Conservation (phyloP, 2,329 filamentous ascomycete species). For the Ceratocystiopsis minuta region DNA sequence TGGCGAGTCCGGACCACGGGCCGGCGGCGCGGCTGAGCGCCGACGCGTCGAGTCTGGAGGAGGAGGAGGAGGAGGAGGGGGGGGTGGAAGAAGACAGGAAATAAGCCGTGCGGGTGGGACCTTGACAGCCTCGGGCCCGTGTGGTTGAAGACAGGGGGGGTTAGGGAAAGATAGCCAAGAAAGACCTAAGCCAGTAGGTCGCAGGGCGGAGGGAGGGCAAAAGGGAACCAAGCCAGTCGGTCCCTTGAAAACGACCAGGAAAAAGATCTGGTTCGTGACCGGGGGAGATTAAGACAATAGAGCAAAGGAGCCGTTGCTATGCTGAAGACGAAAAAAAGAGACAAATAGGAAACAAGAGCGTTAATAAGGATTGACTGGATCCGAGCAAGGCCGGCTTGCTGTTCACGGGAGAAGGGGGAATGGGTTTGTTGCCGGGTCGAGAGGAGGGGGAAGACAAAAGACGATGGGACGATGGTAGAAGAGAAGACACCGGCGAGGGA, state of each 20-base stretch:
- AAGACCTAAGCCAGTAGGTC: background rate
- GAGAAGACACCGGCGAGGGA: background rate
- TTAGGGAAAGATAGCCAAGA: conserved; percentile 1
- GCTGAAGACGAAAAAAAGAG: background rate
- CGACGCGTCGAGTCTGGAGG: conserved; percentile 5
- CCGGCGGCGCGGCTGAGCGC: conserved; percentile 11
- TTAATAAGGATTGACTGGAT: conserved; percentile 30
- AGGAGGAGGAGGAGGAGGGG: conserved; percentile 12
- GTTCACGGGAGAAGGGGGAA: conserved; percentile 19
- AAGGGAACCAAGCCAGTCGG: conserved; percentile 15
- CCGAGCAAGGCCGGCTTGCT: conserved; percentile 44
- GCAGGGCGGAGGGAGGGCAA: conserved; percentile 6
- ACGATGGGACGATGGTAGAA: background rate
- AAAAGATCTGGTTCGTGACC: conserved; percentile 4
- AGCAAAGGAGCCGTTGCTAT: background rate
- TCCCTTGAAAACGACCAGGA: background rate
- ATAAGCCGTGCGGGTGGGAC: conserved; percentile 5
- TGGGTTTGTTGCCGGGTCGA: conserved; percentile 1
- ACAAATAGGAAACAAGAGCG: background rate
- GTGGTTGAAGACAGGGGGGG: too few species aligned
- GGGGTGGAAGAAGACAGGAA: conserved; percentile 3
- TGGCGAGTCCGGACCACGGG: conserved; percentile 28
- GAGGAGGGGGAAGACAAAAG: conserved; percentile 8
- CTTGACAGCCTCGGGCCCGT: too few species aligned
- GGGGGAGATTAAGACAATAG: conserved; percentile 8